A percentile compares a stretch with the other conserved stretches of the same genome.
These are phyloP conservation scores for Myxozyma neotropica DNA, from an alignment of 805 yeast species.

Conservation along the genomic window DNA sequence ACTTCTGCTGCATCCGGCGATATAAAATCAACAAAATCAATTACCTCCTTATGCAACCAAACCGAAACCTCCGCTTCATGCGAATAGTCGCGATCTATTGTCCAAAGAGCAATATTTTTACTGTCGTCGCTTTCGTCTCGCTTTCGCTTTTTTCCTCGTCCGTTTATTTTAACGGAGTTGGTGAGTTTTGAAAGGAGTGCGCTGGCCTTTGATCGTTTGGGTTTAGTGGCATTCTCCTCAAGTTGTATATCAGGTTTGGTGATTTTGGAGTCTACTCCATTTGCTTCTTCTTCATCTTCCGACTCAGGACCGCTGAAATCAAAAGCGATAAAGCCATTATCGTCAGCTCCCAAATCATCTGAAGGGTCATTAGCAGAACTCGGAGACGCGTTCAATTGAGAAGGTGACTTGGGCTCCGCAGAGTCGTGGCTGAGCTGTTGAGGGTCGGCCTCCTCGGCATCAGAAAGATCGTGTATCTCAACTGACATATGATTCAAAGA, in stretches of 20 bases:
- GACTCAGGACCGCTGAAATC: conserved; percentile 54
- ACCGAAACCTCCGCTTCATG: conserved; percentile 76
- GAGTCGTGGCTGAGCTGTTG: too few species aligned
- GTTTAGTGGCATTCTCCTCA: neutral
- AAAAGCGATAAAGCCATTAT: conserved; percentile 57
- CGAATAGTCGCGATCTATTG: conserved; percentile 74
- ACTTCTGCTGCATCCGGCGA: conserved; percentile 83
- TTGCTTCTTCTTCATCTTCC: conserved; percentile 41
- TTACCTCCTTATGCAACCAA: conserved; percentile 84
- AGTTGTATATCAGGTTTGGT: neutral
- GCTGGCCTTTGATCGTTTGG: neutral
- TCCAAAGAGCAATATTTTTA: conserved; percentile 62
- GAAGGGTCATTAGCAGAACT: too few species aligned
- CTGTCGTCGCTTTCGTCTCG: conserved; percentile 16
- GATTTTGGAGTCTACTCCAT: neutral
- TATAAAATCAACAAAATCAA: conserved; percentile 79
- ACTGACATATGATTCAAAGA: neutral
- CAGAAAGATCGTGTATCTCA: neutral
- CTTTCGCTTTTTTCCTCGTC: conserved; percentile 20
- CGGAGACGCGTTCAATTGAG: too few species aligned
- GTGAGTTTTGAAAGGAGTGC: conserved; percentile 14
- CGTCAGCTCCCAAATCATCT: neutral
- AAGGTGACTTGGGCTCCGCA: too few species aligned
- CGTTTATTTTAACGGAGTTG: conserved; percentile 7
- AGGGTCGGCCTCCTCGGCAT: neutral